These are phyloP conservation scores for Castanea crenata DNA, from an alignment of 306 rosid genomes.

Conservation along the genomic window DNA sequence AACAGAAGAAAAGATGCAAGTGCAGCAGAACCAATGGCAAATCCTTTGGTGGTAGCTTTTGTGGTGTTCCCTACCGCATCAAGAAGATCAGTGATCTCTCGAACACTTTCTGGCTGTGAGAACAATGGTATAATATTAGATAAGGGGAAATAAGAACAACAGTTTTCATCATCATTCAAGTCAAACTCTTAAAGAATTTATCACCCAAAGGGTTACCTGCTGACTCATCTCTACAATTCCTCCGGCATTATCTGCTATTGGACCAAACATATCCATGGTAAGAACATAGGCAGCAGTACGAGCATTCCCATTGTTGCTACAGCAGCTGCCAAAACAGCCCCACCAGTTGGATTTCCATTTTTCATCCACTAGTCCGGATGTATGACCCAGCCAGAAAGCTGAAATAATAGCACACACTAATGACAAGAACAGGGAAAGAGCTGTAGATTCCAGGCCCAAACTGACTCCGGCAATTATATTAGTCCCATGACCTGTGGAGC, in stretches of 20 bases:
- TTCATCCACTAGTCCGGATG: slow-evolving; percentile 84
- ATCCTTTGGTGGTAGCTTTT: slow-evolving; percentile 97
- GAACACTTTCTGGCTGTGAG: slow-evolving; percentile 92
- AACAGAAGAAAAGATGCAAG: slow-evolving; percentile 98
- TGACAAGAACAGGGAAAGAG: slow-evolving; percentile 96
- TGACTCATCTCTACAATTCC: slow-evolving; percentile 99
- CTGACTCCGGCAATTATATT: slow-evolving; percentile 98
- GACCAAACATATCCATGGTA: slow-evolving; percentile 99
- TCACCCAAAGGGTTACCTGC: slow-evolving; percentile 56
- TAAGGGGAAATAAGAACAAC: background rate
- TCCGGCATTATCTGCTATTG: slow-evolving; percentile 99
- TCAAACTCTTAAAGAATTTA: slow-evolving; percentile 7
- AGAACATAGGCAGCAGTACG: slow-evolving; percentile 99
- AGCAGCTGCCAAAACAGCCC: slow-evolving; percentile 99
- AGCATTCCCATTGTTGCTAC: slow-evolving; percentile 99
- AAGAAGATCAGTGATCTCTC: slow-evolving; percentile 95
- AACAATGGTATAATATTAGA: slow-evolving; percentile 2
- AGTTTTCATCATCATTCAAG: background rate
- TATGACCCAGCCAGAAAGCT: slow-evolving; percentile 90
- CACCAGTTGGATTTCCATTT: slow-evolving; percentile 84
- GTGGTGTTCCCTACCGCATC: slow-evolving; percentile 99
- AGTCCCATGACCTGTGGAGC: slow-evolving; percentile 97
- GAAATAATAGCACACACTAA: slow-evolving; percentile 85
- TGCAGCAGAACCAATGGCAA: slow-evolving; percentile 99
- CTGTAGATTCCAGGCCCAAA: slow-evolving; percentile 98